Evolutionary conservation across 176 grass and related monocot species (phyloP).

Genomic region (Oryza officinalis): DNA sequence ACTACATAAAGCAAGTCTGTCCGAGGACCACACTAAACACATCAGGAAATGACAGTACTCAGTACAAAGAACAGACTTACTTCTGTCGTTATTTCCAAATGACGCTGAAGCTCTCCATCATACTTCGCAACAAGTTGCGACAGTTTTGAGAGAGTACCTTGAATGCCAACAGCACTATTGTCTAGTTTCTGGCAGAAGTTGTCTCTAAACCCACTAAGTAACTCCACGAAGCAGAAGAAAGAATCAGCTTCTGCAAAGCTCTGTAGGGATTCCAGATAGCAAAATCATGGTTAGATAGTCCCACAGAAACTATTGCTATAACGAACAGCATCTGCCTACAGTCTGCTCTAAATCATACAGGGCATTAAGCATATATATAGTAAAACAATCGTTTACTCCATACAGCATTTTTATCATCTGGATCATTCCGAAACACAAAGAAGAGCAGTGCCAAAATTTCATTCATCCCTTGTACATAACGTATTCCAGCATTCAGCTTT

Average conservation of each 20-base stretch:
- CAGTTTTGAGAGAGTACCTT: conserved; percentile 72
- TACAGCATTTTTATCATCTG: conserved; percentile 87
- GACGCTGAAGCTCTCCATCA: conserved; percentile 70
- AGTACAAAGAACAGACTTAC: conserved; percentile 41
- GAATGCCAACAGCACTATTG: conserved; percentile 81
- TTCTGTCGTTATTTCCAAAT: conserved; percentile 81
- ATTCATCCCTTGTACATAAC: conserved; percentile 99
- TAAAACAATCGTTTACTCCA: conserved; percentile 55
- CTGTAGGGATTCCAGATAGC: conserved; percentile 35
- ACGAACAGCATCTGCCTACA: neutral
- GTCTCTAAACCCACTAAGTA: conserved; percentile 83
- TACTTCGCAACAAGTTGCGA: conserved; percentile 62
- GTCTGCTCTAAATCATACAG: conserved; percentile 1
- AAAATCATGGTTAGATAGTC: conserved; percentile 6
- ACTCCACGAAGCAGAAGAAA: conserved; percentile 84
- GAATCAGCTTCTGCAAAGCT: conserved; percentile 81
- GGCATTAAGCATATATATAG: neutral
- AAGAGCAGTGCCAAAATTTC: conserved; percentile 84
- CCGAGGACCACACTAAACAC: conserved; percentile 15
- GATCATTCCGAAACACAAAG: conserved; percentile 80
- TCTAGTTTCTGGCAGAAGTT: conserved; percentile 95
- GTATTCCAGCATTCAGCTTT: conserved; percentile 85
- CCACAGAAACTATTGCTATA: conserved; percentile 8
- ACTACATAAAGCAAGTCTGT: neutral
- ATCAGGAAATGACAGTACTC: neutral